Conservation (phyloP, 2,329 filamentous ascomycete species). For the Geosmithia morbida region DNA sequence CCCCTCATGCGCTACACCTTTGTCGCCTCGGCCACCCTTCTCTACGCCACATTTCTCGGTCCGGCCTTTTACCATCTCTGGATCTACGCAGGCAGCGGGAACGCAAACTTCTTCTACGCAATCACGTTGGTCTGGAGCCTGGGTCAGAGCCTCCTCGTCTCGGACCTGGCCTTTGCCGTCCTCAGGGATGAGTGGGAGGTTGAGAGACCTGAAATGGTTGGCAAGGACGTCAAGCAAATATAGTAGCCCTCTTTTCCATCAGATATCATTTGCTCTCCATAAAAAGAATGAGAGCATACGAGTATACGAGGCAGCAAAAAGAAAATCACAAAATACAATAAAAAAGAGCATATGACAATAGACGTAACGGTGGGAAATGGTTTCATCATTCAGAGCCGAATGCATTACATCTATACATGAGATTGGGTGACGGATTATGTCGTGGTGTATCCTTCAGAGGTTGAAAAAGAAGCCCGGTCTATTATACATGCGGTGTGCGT, state of each 20-base stretch:
- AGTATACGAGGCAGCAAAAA: too few relatives aligned
- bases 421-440: not conserved
- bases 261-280: too few relatives aligned
- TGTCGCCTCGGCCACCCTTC: conserved; percentile 63
- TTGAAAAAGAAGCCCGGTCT: not conserved
- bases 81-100: conserved; percentile 96
- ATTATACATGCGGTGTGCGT: not conserved
- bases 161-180: conserved; percentile 77
- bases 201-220: conserved; percentile 77
- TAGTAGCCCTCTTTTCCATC: not conserved
- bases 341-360: too few relatives aligned
- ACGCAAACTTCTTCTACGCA: conserved; percentile 98
- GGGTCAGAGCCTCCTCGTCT: conserved; percentile 72
- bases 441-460: not conserved
- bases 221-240: conserved; percentile 77
- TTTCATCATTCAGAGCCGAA: too few relatives aligned
- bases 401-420: not conserved
- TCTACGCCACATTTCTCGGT: conserved; percentile 80
- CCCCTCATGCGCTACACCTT: conserved; percentile 91
- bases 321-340: too few relatives aligned
- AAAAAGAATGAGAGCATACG: too few relatives aligned
- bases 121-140: conserved; percentile 98
- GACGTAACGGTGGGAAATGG: too few relatives aligned
- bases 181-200: conserved; percentile 89
- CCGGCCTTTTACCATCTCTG: conserved; percentile 94